A percentile compares a stretch with the other conserved stretches of the same genome.
Evolutionary conservation across 352 stramenopile species (phyloP).

Genomic region (Globisporangium orthogonon): DNA sequence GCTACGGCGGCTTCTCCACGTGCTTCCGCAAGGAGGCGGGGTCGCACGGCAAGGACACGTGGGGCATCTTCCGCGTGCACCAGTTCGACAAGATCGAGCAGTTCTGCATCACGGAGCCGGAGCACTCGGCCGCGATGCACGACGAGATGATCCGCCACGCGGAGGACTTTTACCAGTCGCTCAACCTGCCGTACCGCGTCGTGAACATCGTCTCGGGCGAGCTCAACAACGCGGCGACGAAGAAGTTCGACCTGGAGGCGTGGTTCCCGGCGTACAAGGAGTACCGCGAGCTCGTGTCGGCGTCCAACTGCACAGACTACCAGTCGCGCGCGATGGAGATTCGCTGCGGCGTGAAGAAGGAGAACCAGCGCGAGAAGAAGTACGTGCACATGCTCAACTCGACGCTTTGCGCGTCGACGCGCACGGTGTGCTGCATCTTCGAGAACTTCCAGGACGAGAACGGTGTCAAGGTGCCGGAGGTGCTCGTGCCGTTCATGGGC

Average conservation of each 20-base stretch:
- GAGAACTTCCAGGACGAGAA: slow-evolving; percentile 98
- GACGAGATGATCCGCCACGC: slow-evolving; percentile 89
- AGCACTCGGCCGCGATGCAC: slow-evolving; percentile 90
- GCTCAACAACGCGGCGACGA: slow-evolving; percentile 98
- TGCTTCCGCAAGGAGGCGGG: slow-evolving; percentile 99
- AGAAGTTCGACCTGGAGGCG: slow-evolving; percentile 99
- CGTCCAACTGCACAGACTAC: slow-evolving; percentile 99
- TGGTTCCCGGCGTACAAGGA: slow-evolving; percentile 99
- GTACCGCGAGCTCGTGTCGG: slow-evolving; percentile 98
- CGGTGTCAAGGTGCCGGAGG: slow-evolving; percentile 95
- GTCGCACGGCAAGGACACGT: slow-evolving; percentile 98
- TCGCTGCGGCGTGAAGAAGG: slow-evolving; percentile 95
- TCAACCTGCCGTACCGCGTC: slow-evolving; percentile 98
- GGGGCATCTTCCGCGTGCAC: slow-evolving; percentile 99
- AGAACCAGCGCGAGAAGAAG: slow-evolving; percentile 93
- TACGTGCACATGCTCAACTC: slow-evolving; percentile 99
- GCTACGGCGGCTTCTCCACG: slow-evolving; percentile 97
- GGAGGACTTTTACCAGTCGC: slow-evolving; percentile 98
- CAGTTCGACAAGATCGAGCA: slow-evolving; percentile 99
- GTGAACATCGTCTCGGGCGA: slow-evolving; percentile 98
- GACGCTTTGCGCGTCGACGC: slow-evolving; percentile 97
- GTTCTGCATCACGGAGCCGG: slow-evolving; percentile 96
- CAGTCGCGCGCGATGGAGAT: slow-evolving; percentile 97
- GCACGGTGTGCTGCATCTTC: slow-evolving; percentile 98
- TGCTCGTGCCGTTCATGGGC: slow-evolving; percentile 97